Conservation (phyloP, 139 green algal genomes). For the Tetradesmus lagerheimii region DNA sequence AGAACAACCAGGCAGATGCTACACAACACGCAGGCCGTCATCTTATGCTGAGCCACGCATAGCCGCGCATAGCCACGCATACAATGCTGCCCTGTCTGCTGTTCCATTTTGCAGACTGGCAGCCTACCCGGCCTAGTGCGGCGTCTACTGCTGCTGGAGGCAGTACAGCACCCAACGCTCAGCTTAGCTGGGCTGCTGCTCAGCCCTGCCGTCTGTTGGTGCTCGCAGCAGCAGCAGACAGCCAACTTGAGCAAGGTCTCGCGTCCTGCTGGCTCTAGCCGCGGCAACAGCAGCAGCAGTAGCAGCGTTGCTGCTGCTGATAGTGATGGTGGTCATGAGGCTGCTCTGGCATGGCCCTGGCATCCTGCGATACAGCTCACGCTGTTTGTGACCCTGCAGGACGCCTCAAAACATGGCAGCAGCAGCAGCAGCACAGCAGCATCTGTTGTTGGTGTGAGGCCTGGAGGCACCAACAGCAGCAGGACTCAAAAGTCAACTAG, state of each 20-base stretch:
- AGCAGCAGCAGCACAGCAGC: not conserved
- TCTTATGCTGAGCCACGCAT: too few relatives aligned
- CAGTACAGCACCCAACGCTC: not conserved
- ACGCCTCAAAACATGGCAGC: not conserved
- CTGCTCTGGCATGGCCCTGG: not conserved
- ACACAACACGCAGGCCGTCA: too few relatives aligned
- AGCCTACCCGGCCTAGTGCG: not conserved
- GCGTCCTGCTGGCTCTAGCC: not conserved
- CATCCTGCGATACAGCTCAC: not conserved
- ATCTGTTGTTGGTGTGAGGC: too few relatives aligned
- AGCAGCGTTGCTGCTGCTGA: too few relatives aligned
- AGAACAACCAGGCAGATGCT: too few relatives aligned
- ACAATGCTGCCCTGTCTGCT: not conserved
- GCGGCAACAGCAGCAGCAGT: not conserved
- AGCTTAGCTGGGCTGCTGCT: not conserved
- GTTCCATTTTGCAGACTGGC: not conserved
- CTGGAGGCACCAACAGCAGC: too few relatives aligned
- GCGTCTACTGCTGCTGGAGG: not conserved
- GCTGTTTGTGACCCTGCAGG: not conserved
- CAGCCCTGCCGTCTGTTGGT: not conserved
- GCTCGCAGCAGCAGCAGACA: not conserved
- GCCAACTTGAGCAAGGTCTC: not conserved
- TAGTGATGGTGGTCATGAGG: not conserved
- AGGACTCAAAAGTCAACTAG: too few relatives aligned
- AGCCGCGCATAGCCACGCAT: too few relatives aligned